Conservation (phyloP, 2,329 filamentous ascomycete species). For the Coniochaeta sp. region DNA sequence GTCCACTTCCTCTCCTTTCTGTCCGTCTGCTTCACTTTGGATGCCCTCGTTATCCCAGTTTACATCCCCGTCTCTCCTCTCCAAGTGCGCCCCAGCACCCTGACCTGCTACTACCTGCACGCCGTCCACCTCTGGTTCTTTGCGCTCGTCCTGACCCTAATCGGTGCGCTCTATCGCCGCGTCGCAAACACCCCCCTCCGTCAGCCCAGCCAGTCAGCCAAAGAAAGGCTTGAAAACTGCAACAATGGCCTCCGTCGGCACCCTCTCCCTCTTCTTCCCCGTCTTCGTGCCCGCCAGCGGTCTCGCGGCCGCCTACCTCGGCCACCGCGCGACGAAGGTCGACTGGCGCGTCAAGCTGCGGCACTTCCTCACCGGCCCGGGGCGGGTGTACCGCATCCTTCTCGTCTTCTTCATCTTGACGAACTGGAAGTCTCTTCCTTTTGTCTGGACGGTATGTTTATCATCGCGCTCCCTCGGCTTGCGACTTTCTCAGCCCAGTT, state of each 20-base stretch:
- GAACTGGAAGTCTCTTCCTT: conserved; percentile 69
- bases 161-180: conserved; percentile 24
- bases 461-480: background rate
- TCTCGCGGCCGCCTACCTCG: conserved; percentile 38
- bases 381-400: conserved; percentile 43
- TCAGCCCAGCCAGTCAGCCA: background rate
- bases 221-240: background rate
- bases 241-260: conserved; percentile 21
- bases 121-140: conserved; percentile 34
- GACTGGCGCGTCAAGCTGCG: conserved; percentile 31
- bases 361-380: conserved; percentile 46
- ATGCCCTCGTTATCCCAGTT: conserved; percentile 8
- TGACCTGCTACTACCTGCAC: conserved; percentile 33
- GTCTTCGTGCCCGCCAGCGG: conserved; percentile 34
- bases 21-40: too few relatives aligned
- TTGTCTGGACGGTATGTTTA: conserved; percentile 67
- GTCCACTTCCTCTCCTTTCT: background rate
- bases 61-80: conserved; percentile 15
- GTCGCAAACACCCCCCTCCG: conserved; percentile 11
- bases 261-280: conserved; percentile 27
- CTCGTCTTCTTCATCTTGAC: conserved; percentile 48
- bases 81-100: conserved; percentile 35
- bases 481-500: background rate
- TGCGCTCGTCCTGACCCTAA: conserved; percentile 29
- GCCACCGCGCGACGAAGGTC: conserved; percentile 30